phyloP scores from a whole-genome alignment of 2,329 filamentous ascomycete genomes.

The Thielaviopsis ethacetica region DNA sequence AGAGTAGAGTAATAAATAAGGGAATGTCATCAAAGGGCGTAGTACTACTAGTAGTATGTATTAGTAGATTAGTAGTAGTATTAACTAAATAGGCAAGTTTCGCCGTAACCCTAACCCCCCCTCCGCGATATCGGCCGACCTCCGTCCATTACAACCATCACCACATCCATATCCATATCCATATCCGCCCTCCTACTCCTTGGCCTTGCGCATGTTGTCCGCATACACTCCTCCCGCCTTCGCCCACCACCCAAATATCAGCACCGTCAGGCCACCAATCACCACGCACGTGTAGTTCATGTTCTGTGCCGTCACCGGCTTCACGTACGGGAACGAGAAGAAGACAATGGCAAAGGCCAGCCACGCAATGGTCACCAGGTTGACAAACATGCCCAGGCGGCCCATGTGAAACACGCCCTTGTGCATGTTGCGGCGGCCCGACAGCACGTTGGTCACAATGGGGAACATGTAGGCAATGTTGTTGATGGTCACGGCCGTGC shows the following conservation, averaged over 20 bases:
- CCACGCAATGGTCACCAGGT: conserved; percentile 22
- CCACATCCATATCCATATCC: no score
- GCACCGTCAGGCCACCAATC: conserved; percentile 22
- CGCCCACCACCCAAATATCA: conserved; percentile 27
- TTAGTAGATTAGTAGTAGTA: no score
- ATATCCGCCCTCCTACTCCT: no score
- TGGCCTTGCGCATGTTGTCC: conserved; percentile 21
- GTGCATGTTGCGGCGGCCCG: conserved; percentile 23
- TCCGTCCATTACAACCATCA: no score
- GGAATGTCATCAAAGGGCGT: no score
- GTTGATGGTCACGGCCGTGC: conserved; percentile 25
- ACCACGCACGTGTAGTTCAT: conserved; percentile 30
- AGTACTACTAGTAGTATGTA: no score
- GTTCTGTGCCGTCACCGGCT: conserved; percentile 22
- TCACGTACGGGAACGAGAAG: conserved; percentile 27
- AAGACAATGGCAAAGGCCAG: conserved; percentile 26
- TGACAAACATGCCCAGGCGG: conserved; percentile 20
- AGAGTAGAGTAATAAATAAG: no score
- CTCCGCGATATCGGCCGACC: no score
- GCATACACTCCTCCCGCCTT: conserved; percentile 24
- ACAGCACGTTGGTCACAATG: conserved; percentile 27
- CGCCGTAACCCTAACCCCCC: neutral
- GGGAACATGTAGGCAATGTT: conserved; percentile 29
- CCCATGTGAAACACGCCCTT: conserved; percentile 25
- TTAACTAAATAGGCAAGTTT: no score